Base-by-base conservation (phyloP, 1,139 yeast genomes). In the Yamadazyma epiphylla region DNA sequence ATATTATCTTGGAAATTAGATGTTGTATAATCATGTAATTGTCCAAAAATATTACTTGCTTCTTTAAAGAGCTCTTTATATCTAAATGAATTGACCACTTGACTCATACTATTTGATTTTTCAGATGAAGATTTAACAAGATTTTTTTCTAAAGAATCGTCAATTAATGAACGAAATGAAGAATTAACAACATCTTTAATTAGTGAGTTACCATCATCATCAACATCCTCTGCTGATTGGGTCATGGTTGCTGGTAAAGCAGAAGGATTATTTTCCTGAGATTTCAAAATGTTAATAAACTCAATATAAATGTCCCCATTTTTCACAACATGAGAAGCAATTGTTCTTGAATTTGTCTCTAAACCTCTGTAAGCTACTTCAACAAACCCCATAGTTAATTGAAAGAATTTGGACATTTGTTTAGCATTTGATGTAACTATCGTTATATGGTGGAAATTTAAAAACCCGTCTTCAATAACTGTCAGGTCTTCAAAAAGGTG, bases 301-400 rank as follows among this genome's bases (percentile, higher is more conserved):
- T 80, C 85, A 43, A 85, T 60, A 1, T 67, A 42, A 4, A 80
- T 70, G n/a, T 60, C 47, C 1, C 82, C 82, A 47, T 80, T 80
- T 22, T 52, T 53, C 9, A 85, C 65, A 0, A 80, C 94, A 43
- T 80, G 82, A 2, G 81, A 64, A 5, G 77, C 69, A 9, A 76
- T 51, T 9, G 64, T 55, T 31, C 73, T 64, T 4, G 82, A 73
- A 2, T 82, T 85, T 2, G 80, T 81, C 47, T 82, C 91, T 27
- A 85, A 63, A 2, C 86, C 87, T 38, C 55, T 66, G 44, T 69
- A 75, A 1, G 88, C 94, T 27, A 80, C 51, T 27, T 70, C 74
- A 17, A 60, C 45, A 50, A 85, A 85, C 0, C 94, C 95, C 62
- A 78, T 70, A 4, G 73, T 55, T 11, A 66, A 46, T 29, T 74